Percentiles rank a stretch among this genome's conserved stretches.
phyloP scores from a whole-genome alignment of 2,329 filamentous ascomycete genomes.

The Teratosphaeria gauchensis region DNA sequence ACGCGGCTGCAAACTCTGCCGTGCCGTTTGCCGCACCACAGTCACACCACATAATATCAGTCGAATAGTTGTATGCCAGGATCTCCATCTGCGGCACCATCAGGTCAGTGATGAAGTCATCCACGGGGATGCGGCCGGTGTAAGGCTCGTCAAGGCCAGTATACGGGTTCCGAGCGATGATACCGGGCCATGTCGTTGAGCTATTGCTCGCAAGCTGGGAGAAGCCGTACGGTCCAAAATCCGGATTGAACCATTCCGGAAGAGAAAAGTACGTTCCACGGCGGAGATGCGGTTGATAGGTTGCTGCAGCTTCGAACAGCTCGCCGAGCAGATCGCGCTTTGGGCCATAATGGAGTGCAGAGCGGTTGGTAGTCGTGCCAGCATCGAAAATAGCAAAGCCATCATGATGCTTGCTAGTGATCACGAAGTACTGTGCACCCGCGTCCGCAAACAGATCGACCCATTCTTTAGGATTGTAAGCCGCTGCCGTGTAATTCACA shows the following conservation, averaged over 20 bases:
- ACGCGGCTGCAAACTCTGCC: conserved; percentile 32
- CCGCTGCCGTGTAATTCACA: conserved; percentile 41
- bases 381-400: conserved; percentile 39
- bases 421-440: conserved; percentile 41
- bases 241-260: conserved; percentile 40
- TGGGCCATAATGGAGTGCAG: conserved; percentile 30
- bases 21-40: conserved; percentile 37
- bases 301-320: conserved; percentile 34
- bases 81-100: conserved; percentile 37
- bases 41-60: conserved; percentile 42
- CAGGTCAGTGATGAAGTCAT: conserved; percentile 33
- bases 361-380: conserved; percentile 31
- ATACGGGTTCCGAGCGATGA: conserved; percentile 36
- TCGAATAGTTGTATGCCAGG: conserved; percentile 31
- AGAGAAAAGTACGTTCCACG: conserved; percentile 37
- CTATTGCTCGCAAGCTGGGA: conserved; percentile 5
- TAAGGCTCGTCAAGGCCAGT: conserved; percentile 35
- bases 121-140: conserved; percentile 34
- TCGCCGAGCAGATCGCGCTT: conserved; percentile 34
- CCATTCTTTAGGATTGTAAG: conserved; percentile 44
- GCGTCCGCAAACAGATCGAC: conserved; percentile 45
- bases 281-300: conserved; percentile 35
- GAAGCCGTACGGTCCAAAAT: conserved; percentile 34
- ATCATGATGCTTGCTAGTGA: conserved; percentile 39
- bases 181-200: conserved; percentile 28